Percentiles rank a stretch among this genome's conserved stretches.
Evolutionary conservation across 2,329 filamentous ascomycete species (phyloP).

Genomic region (Cordyceps fumosorosea): DNA sequence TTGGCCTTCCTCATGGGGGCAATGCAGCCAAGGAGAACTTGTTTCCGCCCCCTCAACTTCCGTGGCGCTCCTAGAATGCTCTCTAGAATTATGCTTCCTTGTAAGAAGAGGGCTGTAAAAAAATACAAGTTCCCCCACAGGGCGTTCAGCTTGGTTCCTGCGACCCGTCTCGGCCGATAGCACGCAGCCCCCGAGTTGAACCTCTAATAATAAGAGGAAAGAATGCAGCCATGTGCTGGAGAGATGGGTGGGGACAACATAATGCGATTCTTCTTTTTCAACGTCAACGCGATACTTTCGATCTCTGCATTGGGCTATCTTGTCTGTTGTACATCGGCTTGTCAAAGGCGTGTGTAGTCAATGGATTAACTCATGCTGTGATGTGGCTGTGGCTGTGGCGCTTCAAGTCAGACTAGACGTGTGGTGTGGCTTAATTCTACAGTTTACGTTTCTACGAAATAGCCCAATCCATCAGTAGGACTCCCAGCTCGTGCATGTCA

Average conservation of each 20-base stretch:
- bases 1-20: conserved; percentile 8
- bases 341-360: neutral
- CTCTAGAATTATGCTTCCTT: neutral
- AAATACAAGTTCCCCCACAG: too few species aligned
- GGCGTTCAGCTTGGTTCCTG: neutral
- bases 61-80: neutral
- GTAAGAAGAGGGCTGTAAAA: too few species aligned
- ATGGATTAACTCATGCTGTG: too few species aligned
- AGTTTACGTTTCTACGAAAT: too few species aligned
- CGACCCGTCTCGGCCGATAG: neutral
- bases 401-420: too few species aligned
- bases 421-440: too few species aligned
- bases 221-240: neutral
- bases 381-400: too few species aligned
- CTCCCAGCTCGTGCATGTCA: neutral
- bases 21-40: conserved; percentile 1
- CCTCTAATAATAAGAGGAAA: neutral
- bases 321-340: neutral
- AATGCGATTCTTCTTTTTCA: neutral
- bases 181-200: neutral
- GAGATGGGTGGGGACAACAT: neutral
- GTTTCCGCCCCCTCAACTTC: neutral
- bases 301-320: neutral
- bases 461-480: too few species aligned
- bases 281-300: neutral